A percentile compares a stretch with the other conserved stretches of the same genome.
Evolutionary conservation across 2,329 filamentous ascomycete genomes (phyloP).

Genomic region (Cercospora brassicicola): DNA sequence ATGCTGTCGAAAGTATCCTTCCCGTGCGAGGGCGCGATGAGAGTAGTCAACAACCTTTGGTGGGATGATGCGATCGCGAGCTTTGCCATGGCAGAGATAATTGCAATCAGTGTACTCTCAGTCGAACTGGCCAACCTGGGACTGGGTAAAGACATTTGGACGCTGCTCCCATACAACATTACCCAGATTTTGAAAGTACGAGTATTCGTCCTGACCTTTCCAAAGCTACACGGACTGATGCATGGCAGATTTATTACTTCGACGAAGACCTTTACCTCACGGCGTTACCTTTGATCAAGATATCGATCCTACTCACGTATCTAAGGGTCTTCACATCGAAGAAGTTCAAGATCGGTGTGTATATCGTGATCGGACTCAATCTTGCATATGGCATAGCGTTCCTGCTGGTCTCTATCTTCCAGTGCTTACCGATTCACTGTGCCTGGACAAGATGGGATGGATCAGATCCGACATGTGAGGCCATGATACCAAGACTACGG

Average conservation of each 20-base stretch:
- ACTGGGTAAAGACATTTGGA: constrained; percentile 31
- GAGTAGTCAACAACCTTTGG: constrained; percentile 14
- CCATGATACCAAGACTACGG: background rate
- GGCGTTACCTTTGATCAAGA: constrained; percentile 23
- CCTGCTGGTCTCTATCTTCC: constrained; percentile 24
- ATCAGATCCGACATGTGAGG: constrained; percentile 14
- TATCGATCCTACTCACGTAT: constrained; percentile 24
- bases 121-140: constrained; percentile 24
- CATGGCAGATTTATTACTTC: constrained; percentile 18
- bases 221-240: background rate
- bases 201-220: background rate
- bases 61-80: constrained; percentile 25
- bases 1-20: constrained; percentile 21
- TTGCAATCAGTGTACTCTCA: constrained; percentile 14
- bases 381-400: constrained; percentile 21
- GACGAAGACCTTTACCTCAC: constrained; percentile 25
- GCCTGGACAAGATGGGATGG: constrained; percentile 24
- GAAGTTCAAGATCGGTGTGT: constrained; percentile 18
- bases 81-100: constrained; percentile 20
- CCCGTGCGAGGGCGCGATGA: constrained; percentile 2
- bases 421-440: constrained; percentile 20
- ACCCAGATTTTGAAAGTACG: constrained; percentile 20
- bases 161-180: constrained; percentile 22
- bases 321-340: constrained; percentile 27
- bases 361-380: constrained; percentile 21